Base-by-base conservation (phyloP, 2,329 filamentous ascomycete genomes). In the Pseudogymnoascus sp. region DNA sequence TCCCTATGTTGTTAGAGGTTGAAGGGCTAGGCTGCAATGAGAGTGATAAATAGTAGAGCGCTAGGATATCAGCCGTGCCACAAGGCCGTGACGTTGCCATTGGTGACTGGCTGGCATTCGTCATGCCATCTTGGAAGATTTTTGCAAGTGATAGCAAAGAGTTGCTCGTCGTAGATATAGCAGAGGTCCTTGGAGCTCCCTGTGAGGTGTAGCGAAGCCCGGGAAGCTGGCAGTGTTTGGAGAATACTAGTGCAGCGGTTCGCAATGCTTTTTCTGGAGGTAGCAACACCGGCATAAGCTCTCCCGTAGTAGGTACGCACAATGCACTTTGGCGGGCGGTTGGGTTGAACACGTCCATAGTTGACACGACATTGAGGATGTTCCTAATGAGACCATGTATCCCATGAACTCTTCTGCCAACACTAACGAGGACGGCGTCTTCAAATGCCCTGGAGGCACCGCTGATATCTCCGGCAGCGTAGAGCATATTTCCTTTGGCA, bases 401-500 rank as follows among this genome's bases (percentile, higher is more conserved):
- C 22, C 86, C 87, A 63, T 82, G 80, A 5, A 87, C 81, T 53
- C 81, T 79, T 64, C 86, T 82, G 1, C 91, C 92, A 28, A 89
- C 83, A 62, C 91, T 92, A 64, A 99, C 93, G 60, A 97, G 75
- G 3, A 99, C 91, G 0, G 92, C 93, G 72, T 97, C 91, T 72
- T 99, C 94, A 68, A 99, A 99, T 3, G 94, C 91, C 67, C 86
- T 84, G 1, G 93, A 91, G 41, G 94, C 94, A 39, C 81, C 84
- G 38, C 81, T 79, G 65, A 94, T 89, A 66, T 97, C 88, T 50
- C 93, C 93, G 30, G 95, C 77, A 25, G 90, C 86, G 74, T 99
- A 99, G 1, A 97, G 80, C 88, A 97, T 95, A 65, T 97, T 97
- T n/a, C 93, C 94, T 74, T 97, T 99, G 18, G 93, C 92, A 74